A percentile compares a stretch with the other conserved stretches of the same genome.
These are phyloP conservation scores for Chaetoscypha palmicola DNA, from an alignment of 2,329 filamentous ascomycete species.

Conservation along the genomic window DNA sequence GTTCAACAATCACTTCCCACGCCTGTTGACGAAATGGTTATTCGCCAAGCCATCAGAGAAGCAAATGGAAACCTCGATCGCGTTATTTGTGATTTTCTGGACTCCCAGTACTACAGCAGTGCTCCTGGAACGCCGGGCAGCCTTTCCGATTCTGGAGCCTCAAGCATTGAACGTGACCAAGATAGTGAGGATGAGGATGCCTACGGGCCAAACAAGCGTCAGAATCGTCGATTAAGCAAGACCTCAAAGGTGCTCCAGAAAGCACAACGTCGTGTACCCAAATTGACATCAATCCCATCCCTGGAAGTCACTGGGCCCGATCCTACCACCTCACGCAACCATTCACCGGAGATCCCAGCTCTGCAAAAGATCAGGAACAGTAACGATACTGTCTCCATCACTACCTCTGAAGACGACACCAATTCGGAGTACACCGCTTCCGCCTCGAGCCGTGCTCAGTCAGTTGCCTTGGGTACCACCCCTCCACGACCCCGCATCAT, in stretches of 20 bases:
- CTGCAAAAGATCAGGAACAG: not conserved
- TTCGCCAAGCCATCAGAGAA: constrained; percentile 46
- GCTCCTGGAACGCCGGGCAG: constrained; percentile 12
- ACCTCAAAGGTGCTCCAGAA: not conserved
- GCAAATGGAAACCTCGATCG: constrained; percentile 51
- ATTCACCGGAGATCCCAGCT: not conserved
- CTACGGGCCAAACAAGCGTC: constrained; percentile 44
- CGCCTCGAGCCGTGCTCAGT: constrained; percentile 1
- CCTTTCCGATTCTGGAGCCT: constrained; percentile 36
- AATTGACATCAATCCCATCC: constrained; percentile 1
- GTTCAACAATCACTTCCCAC: constrained; percentile 45
- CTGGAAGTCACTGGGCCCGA: not conserved
- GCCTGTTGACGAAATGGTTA: constrained; percentile 41
- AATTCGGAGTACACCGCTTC: constrained; percentile 4
- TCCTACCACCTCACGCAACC: not conserved
- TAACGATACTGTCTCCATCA: not conserved
- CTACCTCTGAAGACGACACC: constrained; percentile 1
- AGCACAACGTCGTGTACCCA: not conserved
- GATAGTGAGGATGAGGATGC: constrained; percentile 40
- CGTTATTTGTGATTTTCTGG: constrained; percentile 43
- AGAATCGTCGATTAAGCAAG: constrained; percentile 12
- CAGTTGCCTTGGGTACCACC: not conserved
- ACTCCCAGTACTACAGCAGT: constrained; percentile 38
- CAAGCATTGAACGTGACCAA: constrained; percentile 43
- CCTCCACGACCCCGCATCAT: constrained; percentile 4